Conservation (phyloP, 495 filamentous ascomycete genomes). For the Hypoxylon lienhwacheense region DNA sequence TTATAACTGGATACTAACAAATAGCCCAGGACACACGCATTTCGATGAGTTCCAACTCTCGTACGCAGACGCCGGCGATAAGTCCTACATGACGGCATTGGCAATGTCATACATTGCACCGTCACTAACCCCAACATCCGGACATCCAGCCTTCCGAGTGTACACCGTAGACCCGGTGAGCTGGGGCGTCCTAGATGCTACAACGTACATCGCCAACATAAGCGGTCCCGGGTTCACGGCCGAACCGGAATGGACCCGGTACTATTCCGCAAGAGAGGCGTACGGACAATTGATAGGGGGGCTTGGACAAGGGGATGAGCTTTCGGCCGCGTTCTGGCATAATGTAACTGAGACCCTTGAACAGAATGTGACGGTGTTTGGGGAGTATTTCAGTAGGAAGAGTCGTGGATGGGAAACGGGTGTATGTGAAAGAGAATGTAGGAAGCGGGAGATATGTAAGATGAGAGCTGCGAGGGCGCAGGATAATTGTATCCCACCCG, state of each 20-base stretch:
- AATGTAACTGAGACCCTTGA: conserved; percentile 51
- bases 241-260: conserved; percentile 52
- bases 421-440: conserved; percentile 31
- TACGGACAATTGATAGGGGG: conserved; percentile 50
- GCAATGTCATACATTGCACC: conserved; percentile 56
- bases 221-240: conserved; percentile 42
- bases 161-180: conserved; percentile 59
- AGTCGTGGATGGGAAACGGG: conserved; percentile 32
- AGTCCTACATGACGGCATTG: conserved; percentile 42
- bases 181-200: conserved; percentile 55
- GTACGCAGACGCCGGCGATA: conserved; percentile 50
- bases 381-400: conserved; percentile 33
- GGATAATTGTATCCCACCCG: conserved; percentile 38
- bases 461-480: conserved; percentile 38
- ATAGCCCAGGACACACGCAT: conserved; percentile 53
- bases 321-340: conserved; percentile 62
- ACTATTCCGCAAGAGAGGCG: conserved; percentile 57
- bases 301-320: conserved; percentile 38
- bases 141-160: conserved; percentile 58
- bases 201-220: conserved; percentile 57
- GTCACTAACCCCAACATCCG: conserved; percentile 56
- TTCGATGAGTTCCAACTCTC: conserved; percentile 58
- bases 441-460: conserved; percentile 36
- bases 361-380: conserved; percentile 19
- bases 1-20: conserved; percentile 1